phyloP scores from a whole-genome alignment of 345 rosid genomes.

The Euclidium syriacum region DNA sequence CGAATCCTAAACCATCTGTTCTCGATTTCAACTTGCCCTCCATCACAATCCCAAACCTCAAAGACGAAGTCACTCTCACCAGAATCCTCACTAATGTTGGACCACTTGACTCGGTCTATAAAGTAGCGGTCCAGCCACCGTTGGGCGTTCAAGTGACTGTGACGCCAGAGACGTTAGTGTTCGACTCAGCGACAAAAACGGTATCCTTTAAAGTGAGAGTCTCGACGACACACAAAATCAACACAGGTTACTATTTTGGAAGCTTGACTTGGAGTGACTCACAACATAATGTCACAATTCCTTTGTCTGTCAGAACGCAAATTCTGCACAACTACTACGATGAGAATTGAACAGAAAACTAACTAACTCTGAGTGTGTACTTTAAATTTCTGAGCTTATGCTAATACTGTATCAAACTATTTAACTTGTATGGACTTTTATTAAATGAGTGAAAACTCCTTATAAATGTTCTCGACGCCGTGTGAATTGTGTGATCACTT shows the following conservation, averaged over 20 bases:
- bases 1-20: slow-evolving; percentile 15
- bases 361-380: not conserved
- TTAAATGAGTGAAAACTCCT: too few relatives aligned
- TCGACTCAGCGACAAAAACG: slow-evolving; percentile 16
- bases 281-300: slow-evolving; percentile 31
- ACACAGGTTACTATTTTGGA: slow-evolving; percentile 43
- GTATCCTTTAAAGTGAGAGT: slow-evolving; percentile 25
- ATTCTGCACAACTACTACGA: slow-evolving; percentile 15
- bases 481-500: too few relatives aligned
- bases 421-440: too few relatives aligned
- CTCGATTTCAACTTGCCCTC: slow-evolving; percentile 48
- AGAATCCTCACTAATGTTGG: slow-evolving; percentile 51
- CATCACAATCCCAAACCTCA: slow-evolving; percentile 30
- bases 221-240: slow-evolving; percentile 26
- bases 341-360: slow-evolving; percentile 3
- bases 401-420: not conserved
- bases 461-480: too few relatives aligned
- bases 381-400: not conserved
- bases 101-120: slow-evolving; percentile 30
- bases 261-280: slow-evolving; percentile 40
- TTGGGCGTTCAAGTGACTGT: slow-evolving; percentile 22
- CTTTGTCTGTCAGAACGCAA: slow-evolving; percentile 39
- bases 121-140: slow-evolving; percentile 23
- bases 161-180: slow-evolving; percentile 24
- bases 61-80: slow-evolving; percentile 12